Conservation (phyloP, 768 basidiomycete species). For the Kwoniella newhampshirensis region DNA sequence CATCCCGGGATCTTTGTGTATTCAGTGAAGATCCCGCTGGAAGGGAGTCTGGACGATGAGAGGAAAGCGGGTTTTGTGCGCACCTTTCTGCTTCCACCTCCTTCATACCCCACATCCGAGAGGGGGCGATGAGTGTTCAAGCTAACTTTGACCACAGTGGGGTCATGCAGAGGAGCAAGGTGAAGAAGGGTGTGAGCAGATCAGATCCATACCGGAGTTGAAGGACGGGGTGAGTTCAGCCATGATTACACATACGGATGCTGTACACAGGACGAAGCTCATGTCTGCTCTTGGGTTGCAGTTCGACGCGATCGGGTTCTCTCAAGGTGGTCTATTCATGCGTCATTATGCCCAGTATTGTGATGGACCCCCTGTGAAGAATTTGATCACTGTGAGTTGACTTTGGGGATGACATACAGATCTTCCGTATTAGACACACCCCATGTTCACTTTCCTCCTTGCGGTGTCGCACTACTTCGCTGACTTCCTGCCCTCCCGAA, state of each 20-base stretch:
- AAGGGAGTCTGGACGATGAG: constrained; percentile 49
- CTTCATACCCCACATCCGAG: too few species aligned
- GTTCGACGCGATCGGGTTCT: constrained; percentile 56
- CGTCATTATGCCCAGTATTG: constrained; percentile 54
- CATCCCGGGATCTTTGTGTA: constrained; percentile 53
- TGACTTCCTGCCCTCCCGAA: constrained; percentile 1
- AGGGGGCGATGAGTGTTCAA: background rate
- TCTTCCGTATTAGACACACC: background rate
- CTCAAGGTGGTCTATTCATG: constrained; percentile 56
- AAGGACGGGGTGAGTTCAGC: constrained; percentile 30
- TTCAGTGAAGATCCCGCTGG: constrained; percentile 47
- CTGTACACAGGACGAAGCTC: background rate
- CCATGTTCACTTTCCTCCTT: background rate
- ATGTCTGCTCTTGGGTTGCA: constrained; percentile 16
- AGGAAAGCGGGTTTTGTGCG: constrained; percentile 50
- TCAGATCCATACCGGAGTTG: constrained; percentile 47
- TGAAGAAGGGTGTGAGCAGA: constrained; percentile 43
- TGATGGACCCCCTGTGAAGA: constrained; percentile 44
- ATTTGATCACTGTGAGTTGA: constrained; percentile 54
- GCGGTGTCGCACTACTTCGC: too few species aligned
- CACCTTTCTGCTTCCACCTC: background rate
- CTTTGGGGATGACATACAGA: background rate
- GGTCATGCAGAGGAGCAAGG: constrained; percentile 52
- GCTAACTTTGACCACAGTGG: constrained; percentile 34
- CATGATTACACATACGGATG: background rate